Evolutionary conservation across 2,329 filamentous ascomycete genomes (phyloP), one percentile per base, ranked within the genome.

Genomic region (Fusarium devonianum): DNA sequence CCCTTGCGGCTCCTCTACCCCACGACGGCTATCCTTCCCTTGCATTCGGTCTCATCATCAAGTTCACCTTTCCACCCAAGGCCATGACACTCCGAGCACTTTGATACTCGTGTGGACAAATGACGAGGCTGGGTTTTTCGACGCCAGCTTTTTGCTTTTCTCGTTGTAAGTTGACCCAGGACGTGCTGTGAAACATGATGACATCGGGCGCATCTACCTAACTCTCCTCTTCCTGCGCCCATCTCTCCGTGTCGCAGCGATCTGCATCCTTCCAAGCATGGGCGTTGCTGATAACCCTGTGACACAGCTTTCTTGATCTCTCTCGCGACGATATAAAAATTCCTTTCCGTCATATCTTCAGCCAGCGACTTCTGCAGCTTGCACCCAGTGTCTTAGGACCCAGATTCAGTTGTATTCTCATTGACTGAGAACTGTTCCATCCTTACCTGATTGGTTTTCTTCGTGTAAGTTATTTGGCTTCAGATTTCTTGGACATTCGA

Each of bases 91-190:
- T 32, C 53, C 34, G 53, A 44, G 38, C 40, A 48, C 25, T 28
- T 37, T 25, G 21, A 44, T 43, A 51, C 33, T 55, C 58, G 41
- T 58, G 40, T 60, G 43, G n/a, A n/a, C 43, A 45, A 49, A 43
- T 42, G 43, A 43, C 37, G 40, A 60, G 47, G 38, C 45, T 58
- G 47, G 56, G 39, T 30, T 46, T 26, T 26, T 37, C 48, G 43
- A 38, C 52, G 49, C 41, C 44, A 43, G 41, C 49, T 52, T n/a
- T 30, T 48, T 41, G 37, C 39, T 14, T 52, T 51, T 38, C 30
- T 38, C 33, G 36, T 49, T 60, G 62, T 65, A 56, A 56, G 60
- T 64, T 47, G 22, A 52, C 36, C 46, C 50, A 45, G 44, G 34
- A 40, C 35, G 41, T 55, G 44, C 51, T 39, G 23, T 46, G 43